Conservation (phyloP, 768 basidiomycete species). For the Hericium erinaceus region DNA sequence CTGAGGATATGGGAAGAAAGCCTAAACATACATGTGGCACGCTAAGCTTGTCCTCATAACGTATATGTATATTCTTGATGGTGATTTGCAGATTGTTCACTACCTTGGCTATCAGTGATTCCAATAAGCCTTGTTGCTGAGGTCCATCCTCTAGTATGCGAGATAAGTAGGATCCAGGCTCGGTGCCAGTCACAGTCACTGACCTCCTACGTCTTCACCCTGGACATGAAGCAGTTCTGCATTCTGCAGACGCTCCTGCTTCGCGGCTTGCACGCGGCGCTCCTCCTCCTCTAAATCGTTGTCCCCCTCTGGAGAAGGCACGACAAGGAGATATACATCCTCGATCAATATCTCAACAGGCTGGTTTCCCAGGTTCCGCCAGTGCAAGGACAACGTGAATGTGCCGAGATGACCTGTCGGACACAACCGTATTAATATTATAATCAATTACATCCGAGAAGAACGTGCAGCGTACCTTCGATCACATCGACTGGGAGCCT, state of each 20-base stretch:
- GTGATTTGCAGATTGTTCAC: slow-evolving; percentile 96
- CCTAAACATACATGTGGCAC: slow-evolving; percentile 70
- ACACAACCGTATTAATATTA: background rate
- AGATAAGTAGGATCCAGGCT: too few relatives aligned
- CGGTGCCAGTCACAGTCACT: too few relatives aligned
- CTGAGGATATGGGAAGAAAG: background rate
- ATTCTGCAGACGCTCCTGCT: slow-evolving; percentile 80
- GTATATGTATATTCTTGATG: slow-evolving; percentile 89
- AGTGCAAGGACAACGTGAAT: slow-evolving; percentile 78
- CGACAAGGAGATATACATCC: slow-evolving; percentile 90
- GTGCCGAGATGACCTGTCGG: slow-evolving; percentile 71
- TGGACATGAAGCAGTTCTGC: slow-evolving; percentile 76
- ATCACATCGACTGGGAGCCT: slow-evolving; percentile 90
- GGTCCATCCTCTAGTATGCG: background rate
- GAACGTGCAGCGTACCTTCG: slow-evolving; percentile 48
- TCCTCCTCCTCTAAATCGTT: slow-evolving; percentile 82
- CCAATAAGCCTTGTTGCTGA: slow-evolving; percentile 70
- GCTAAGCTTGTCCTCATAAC: slow-evolving; percentile 92
- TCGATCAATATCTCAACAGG: slow-evolving; percentile 89
- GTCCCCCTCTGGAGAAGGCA: slow-evolving; percentile 63
- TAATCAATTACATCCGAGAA: background rate
- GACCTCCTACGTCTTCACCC: slow-evolving; percentile 14
- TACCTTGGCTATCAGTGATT: slow-evolving; percentile 79
- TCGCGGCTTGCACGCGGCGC: slow-evolving; percentile 68
- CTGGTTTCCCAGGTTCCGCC: slow-evolving; percentile 82